Percentiles rank a stretch among this genome's conserved stretches.
These are phyloP conservation scores for Glycine soja DNA, from an alignment of 306 rosid species.

Conservation along the genomic window DNA sequence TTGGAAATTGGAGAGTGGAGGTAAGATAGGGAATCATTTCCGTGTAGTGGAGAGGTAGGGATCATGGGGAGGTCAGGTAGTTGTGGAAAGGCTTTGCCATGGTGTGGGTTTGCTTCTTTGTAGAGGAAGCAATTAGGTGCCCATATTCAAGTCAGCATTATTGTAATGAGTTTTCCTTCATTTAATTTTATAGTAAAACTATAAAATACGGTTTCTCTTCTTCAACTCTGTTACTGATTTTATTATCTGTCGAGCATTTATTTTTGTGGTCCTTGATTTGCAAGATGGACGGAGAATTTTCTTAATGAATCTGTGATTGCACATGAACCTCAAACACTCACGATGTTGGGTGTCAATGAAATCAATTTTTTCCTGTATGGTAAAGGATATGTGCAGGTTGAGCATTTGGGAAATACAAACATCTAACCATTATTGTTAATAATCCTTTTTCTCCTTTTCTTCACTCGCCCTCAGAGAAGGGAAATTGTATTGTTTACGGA, in stretches of 20 bases:
- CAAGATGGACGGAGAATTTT: not conserved
- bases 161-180: not conserved
- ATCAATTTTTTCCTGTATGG: not conserved
- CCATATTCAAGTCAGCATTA: not conserved
- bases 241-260: not conserved
- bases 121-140: not conserved
- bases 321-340: too few species aligned
- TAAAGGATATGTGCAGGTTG: slow-evolving; percentile 11
- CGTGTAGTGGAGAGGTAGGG: not conserved
- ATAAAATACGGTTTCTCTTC: not conserved
- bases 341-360: not conserved
- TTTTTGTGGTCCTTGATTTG: not conserved
- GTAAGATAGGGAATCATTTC: not conserved
- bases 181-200: not conserved
- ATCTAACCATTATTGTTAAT: not conserved
- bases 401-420: slow-evolving; percentile 31
- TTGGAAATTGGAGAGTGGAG: not conserved
- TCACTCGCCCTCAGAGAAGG: not conserved
- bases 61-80: not conserved
- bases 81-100: not conserved
- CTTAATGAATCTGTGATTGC: not conserved
- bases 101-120: not conserved
- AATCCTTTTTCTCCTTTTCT: not conserved
- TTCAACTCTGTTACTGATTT: not conserved
- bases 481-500: not conserved